Conservation (phyloP, 352 stramenopile genomes). For the Phytophthora fragariaefolia region DNA sequence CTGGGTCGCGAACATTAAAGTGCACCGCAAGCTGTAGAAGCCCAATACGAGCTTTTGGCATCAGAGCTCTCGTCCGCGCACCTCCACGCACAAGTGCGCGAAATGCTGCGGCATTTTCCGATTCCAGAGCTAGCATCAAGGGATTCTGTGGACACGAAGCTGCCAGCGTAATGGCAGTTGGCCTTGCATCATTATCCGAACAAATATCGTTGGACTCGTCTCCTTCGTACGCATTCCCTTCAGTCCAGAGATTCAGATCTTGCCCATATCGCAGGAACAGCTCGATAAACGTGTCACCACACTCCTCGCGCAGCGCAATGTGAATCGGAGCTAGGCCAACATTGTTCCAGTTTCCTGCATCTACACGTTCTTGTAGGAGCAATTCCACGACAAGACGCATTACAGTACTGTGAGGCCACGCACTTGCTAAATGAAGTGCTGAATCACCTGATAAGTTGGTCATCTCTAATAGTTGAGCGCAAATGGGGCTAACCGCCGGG, state of each 20-base stretch:
- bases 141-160: slow-evolving; percentile 40
- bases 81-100: slow-evolving; percentile 53
- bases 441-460: slow-evolving; percentile 42
- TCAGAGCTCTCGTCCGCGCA: slow-evolving; percentile 49
- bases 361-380: slow-evolving; percentile 51
- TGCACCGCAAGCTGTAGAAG: slow-evolving; percentile 59
- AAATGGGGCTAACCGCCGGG: slow-evolving; percentile 21
- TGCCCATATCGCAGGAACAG: slow-evolving; percentile 53
- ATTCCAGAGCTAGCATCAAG: slow-evolving; percentile 64
- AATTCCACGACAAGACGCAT: slow-evolving; percentile 53
- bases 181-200: not conserved
- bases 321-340: slow-evolving; percentile 60
- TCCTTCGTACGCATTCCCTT: slow-evolving; percentile 43
- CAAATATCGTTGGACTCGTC: slow-evolving; percentile 18
- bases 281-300: slow-evolving; percentile 51
- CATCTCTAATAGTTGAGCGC: slow-evolving; percentile 34
- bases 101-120: slow-evolving; percentile 55
- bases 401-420: slow-evolving; percentile 36
- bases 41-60: slow-evolving; percentile 53
- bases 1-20: slow-evolving; percentile 31
- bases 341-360: slow-evolving; percentile 61
- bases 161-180: slow-evolving; percentile 17
- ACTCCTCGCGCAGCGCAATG: slow-evolving; percentile 51
- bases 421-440: slow-evolving; percentile 61
- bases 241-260: slow-evolving; percentile 72